phyloP scores from a whole-genome alignment of 306 rosid species.

The Begonia masoniana region DNA sequence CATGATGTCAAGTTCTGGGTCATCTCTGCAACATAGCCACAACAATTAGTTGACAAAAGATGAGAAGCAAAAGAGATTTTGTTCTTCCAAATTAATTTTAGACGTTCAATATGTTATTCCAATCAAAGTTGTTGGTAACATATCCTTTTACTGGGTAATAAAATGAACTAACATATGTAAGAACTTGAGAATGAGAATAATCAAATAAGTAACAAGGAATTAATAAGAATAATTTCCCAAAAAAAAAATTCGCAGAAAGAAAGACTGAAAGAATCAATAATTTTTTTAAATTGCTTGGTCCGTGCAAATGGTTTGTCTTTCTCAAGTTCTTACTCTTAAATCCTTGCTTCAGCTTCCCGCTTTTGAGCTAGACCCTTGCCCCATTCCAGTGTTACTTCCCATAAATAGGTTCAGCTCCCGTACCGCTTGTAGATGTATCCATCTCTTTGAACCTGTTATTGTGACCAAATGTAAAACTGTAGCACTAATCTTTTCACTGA shows the following conservation, averaged over 20 bases:
- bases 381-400: constrained; percentile 86
- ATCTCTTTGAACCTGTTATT: constrained; percentile 56
- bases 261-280: background rate
- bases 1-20: constrained; percentile 72
- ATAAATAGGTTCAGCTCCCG: constrained; percentile 47
- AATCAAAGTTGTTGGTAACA: too few species aligned
- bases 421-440: constrained; percentile 65
- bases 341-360: constrained; percentile 75
- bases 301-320: constrained; percentile 82
- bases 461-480: background rate
- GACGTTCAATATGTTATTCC: too few species aligned
- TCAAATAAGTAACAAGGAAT: too few species aligned
- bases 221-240: too few species aligned
- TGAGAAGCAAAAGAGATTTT: too few species aligned
- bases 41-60: too few species aligned
- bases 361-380: constrained; percentile 94
- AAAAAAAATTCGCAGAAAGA: too few species aligned
- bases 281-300: constrained; percentile 41
- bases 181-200: too few species aligned
- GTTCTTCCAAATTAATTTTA: too few species aligned
- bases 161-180: too few species aligned
- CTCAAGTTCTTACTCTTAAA: constrained; percentile 71
- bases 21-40: constrained; percentile 40
- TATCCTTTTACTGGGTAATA: too few species aligned
- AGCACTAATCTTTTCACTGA: too few species aligned